Conservation (phyloP, 495 filamentous ascomycete genomes). For the Gamarada debralockiae region DNA sequence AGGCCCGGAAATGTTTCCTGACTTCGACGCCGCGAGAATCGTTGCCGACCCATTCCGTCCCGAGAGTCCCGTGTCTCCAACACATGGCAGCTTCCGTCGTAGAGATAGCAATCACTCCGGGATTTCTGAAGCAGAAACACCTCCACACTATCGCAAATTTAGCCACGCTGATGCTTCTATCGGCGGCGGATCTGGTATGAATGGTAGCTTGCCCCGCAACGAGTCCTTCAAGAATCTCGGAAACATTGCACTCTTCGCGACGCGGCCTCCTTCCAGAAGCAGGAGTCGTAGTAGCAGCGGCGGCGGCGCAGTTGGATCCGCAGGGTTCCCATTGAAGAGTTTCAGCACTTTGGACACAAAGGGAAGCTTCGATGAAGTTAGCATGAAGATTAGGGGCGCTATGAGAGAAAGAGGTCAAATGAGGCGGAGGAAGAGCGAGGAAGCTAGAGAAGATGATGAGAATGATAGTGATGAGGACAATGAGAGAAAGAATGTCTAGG, state of each 20-base stretch:
- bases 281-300: conserved; percentile 69
- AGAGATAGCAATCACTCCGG: conserved; percentile 23
- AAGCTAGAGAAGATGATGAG: conserved; percentile 17
- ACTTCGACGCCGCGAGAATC: conserved; percentile 84
- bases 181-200: conserved; percentile 17
- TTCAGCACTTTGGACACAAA: conserved; percentile 71
- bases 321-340: conserved; percentile 61
- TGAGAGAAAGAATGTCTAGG: conserved; percentile 23
- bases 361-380: conserved; percentile 76
- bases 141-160: conserved; percentile 7
- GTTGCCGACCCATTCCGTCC: conserved; percentile 49
- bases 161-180: conserved; percentile 14
- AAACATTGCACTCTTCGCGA: conserved; percentile 83
- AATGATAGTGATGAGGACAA: conserved; percentile 11
- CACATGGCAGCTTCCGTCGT: conserved; percentile 15
- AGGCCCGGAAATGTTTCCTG: conserved; percentile 93
- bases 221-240: conserved; percentile 90
- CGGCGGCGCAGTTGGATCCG: conserved; percentile 52
- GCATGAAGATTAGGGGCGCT: conserved; percentile 76
- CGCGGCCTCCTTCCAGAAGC: conserved; percentile 69
- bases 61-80: conserved; percentile 18
- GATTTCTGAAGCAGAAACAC: conserved; percentile 14
- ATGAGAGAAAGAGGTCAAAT: conserved; percentile 82
- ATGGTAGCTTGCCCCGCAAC: conserved; percentile 63
- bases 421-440: conserved; percentile 58